Percentiles rank a stretch among this genome's conserved stretches.
Conservation (phyloP, 2,329 filamentous ascomycete genomes). For the Colletotrichum navitas region DNA sequence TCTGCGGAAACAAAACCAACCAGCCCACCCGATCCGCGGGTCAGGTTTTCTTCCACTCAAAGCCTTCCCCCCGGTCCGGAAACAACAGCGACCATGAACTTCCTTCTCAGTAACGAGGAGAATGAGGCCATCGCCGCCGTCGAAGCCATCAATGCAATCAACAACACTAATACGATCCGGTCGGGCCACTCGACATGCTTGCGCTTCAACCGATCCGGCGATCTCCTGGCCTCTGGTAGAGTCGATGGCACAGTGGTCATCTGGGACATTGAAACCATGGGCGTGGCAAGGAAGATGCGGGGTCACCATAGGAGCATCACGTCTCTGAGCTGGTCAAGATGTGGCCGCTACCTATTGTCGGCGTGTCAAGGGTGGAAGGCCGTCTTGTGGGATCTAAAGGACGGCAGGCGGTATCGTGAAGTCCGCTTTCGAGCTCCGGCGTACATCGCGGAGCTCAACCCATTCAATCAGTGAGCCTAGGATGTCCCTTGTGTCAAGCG, state of each 20-base stretch:
- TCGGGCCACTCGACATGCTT: slow-evolving; percentile 74
- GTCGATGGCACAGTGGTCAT: slow-evolving; percentile 95
- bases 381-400: slow-evolving; percentile 90
- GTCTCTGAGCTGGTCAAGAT: slow-evolving; percentile 93
- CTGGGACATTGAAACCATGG: slow-evolving; percentile 98
- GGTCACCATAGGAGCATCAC: slow-evolving; percentile 96
- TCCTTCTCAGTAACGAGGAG: slow-evolving; percentile 69
- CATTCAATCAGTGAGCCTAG: slow-evolving; percentile 80
- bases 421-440: slow-evolving; percentile 93
- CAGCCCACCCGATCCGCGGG: too few species aligned
- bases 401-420: slow-evolving; percentile 79
- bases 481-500: not conserved
- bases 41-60: not conserved
- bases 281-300: slow-evolving; percentile 91
- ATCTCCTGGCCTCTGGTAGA: slow-evolving; percentile 93
- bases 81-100: slow-evolving; percentile 61
- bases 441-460: slow-evolving; percentile 96
- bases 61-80: not conserved
- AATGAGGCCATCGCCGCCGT: slow-evolving; percentile 41
- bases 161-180: slow-evolving; percentile 88
- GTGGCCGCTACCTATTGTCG: slow-evolving; percentile 90
- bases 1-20: not conserved
- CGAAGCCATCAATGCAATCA: slow-evolving; percentile 50
- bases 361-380: slow-evolving; percentile 97
- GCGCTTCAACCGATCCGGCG: slow-evolving; percentile 94